Percentiles rank a stretch among this genome's conserved stretches.
phyloP scores from a whole-genome alignment of 768 basidiomycete genomes.

The Amylocystis lapponica region DNA sequence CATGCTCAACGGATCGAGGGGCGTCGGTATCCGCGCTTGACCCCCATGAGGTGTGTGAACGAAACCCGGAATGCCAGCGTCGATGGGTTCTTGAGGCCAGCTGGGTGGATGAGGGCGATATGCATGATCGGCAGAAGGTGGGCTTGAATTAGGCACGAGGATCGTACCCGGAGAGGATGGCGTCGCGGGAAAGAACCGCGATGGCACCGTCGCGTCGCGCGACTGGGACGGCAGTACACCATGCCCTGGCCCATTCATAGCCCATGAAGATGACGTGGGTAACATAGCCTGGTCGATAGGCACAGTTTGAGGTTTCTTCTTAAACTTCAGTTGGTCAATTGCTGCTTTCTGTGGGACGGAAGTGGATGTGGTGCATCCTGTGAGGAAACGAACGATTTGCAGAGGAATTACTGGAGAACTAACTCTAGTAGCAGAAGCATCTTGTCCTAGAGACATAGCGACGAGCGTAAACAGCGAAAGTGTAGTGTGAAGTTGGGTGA shows the following conservation, averaged over 20 bases:
- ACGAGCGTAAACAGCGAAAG: constrained; percentile 1
- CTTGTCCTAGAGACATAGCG: constrained; percentile 42
- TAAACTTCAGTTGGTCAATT: constrained; percentile 42
- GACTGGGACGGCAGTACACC: constrained; percentile 55
- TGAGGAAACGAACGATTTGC: constrained; percentile 15
- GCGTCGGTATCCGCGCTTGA: constrained; percentile 19
- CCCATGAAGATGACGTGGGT: constrained; percentile 17
- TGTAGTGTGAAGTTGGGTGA: constrained; percentile 1
- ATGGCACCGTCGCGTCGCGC: constrained; percentile 66
- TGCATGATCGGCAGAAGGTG: constrained; percentile 37
- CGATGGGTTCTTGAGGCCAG: constrained; percentile 28
- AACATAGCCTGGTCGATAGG: constrained; percentile 14
- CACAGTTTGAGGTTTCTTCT: constrained; percentile 31
- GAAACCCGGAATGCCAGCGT: constrained; percentile 42
- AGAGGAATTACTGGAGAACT: constrained; percentile 24
- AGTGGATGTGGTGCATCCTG: constrained; percentile 9
- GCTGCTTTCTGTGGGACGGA: constrained; percentile 33
- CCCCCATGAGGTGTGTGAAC: constrained; percentile 32
- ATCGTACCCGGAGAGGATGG: constrained; percentile 48
- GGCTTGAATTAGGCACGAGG: constrained; percentile 77
- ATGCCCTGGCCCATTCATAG: constrained; percentile 13
- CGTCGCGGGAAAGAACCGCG: constrained; percentile 50
- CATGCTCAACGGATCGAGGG: constrained; percentile 49
- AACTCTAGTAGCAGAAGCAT: constrained; percentile 46
- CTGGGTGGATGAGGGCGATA: constrained; percentile 33